These are phyloP conservation scores for Coniferiporia sulphurascens DNA, from an alignment of 1,284 basidiomycete species.

Conservation along the genomic window DNA sequence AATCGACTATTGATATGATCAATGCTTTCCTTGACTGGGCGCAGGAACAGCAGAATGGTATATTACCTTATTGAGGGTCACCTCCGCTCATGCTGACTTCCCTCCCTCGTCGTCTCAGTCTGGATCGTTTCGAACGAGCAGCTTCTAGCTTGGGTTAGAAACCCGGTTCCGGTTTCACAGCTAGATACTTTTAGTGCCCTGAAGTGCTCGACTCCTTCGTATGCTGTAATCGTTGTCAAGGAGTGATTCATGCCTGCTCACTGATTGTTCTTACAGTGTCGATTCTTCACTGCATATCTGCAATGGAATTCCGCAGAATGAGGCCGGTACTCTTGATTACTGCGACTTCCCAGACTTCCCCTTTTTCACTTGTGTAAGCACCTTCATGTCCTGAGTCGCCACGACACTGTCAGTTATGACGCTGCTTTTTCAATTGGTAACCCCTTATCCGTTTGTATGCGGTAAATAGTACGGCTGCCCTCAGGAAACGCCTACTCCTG, in stretches of 20 bases:
- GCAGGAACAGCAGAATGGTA: constrained; percentile 64
- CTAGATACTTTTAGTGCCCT: constrained; percentile 49
- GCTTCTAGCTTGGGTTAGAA: constrained; percentile 68
- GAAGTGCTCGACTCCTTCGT: constrained; percentile 56
- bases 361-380: constrained; percentile 68
- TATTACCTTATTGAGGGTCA: constrained; percentile 9
- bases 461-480: constrained; percentile 66
- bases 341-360: constrained; percentile 72
- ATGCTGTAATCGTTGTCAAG: neutral
- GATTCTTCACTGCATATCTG: constrained; percentile 54
- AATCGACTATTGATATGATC: constrained; percentile 64
- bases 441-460: neutral
- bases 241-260: neutral
- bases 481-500: constrained; percentile 42
- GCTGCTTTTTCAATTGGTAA: neutral
- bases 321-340: constrained; percentile 52
- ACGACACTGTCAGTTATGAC: neutral
- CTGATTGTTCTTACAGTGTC: constrained; percentile 27
- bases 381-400: neutral
- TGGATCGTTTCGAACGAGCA: constrained; percentile 78
- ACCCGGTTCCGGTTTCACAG: constrained; percentile 63
- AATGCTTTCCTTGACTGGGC: constrained; percentile 82
- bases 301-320: constrained; percentile 66
- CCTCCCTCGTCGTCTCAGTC: constrained; percentile 33
- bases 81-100: neutral